Percentiles rank a stretch among this genome's conserved stretches.
These are phyloP conservation scores for Phialophora expanda DNA, from an alignment of 2,329 filamentous ascomycete species.

Conservation along the genomic window DNA sequence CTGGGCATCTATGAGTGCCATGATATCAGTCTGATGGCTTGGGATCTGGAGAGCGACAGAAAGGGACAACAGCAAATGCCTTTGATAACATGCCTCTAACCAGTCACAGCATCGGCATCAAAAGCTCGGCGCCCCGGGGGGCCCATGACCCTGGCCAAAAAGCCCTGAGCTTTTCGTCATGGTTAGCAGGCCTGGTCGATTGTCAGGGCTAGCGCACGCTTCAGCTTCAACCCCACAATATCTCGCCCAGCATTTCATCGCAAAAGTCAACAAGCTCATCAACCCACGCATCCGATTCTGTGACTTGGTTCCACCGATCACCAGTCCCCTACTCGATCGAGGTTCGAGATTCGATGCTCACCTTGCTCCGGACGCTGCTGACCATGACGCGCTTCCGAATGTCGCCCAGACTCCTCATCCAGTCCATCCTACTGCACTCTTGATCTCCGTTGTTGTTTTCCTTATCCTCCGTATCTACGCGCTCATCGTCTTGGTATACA, in stretches of 20 bases:
- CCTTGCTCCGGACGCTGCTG: conserved; percentile 12
- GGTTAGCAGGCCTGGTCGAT: conserved; percentile 4
- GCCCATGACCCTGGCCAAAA: neutral
- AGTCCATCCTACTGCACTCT: neutral
- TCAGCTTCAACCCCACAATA: conserved; percentile 19
- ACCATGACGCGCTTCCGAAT: conserved; percentile 29
- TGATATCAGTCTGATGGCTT: neutral
- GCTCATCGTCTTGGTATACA: conserved; percentile 10
- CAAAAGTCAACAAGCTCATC: conserved; percentile 11
- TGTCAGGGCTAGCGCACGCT: conserved; percentile 8
- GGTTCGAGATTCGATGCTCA: conserved; percentile 27
- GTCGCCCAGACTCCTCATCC: conserved; percentile 19
- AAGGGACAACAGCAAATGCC: conserved; percentile 1
- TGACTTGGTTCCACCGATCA: conserved; percentile 31
- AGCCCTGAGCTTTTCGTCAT: neutral
- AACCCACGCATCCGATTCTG: conserved; percentile 15
- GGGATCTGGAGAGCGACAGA: conserved; percentile 5
- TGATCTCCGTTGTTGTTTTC: conserved; percentile 5
- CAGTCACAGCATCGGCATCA: conserved; percentile 10
- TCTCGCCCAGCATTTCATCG: conserved; percentile 5
- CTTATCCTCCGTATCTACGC: conserved; percentile 9
- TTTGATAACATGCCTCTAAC: conserved; percentile 19
- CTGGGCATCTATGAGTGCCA: conserved; percentile 13
- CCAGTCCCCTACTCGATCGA: conserved; percentile 28
- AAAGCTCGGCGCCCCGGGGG: neutral